Conservation (phyloP, 2,329 filamentous ascomycete genomes). For the Colletotrichum acutatum region DNA sequence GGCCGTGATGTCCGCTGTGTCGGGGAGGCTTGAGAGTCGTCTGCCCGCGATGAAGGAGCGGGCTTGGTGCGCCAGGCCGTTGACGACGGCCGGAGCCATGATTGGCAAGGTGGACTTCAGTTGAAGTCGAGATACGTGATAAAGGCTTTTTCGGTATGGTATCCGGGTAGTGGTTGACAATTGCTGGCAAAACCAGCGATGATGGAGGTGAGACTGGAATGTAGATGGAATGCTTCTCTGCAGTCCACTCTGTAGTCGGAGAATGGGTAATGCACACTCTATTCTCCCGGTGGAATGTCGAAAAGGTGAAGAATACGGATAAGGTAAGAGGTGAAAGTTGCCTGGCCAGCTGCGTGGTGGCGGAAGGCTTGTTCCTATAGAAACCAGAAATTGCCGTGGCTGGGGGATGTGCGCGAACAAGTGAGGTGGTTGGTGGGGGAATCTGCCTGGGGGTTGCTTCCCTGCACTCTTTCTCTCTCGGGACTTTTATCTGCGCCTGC, state of each 20-base stretch:
- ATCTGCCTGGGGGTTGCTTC: not conserved
- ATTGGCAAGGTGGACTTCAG: constrained; percentile 22
- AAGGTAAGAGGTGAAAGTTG: constrained; percentile 27
- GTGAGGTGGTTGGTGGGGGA: constrained; percentile 36
- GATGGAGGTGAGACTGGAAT: not conserved
- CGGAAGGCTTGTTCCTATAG: constrained; percentile 39
- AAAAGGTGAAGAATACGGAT: constrained; percentile 1
- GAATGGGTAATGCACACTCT: not conserved
- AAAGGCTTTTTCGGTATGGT: not conserved
- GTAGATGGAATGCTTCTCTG: constrained; percentile 19
- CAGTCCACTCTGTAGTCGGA: constrained; percentile 8
- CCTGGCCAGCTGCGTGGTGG: constrained; percentile 17
- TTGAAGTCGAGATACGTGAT: not conserved
- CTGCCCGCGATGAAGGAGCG: constrained; percentile 42
- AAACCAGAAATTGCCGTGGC: constrained; percentile 40
- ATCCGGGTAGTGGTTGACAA: not conserved
- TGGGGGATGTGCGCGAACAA: constrained; percentile 32
- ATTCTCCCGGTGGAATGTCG: not conserved
- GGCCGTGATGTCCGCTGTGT: constrained; percentile 31
- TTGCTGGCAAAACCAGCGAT: not conserved
- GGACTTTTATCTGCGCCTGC: not conserved
- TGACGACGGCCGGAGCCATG: constrained; percentile 55
- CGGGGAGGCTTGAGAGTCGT: constrained; percentile 41
- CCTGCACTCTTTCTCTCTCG: not conserved
- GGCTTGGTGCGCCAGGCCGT: constrained; percentile 32